These are phyloP conservation scores for Harringtonia aguacate DNA, from an alignment of 2,329 filamentous ascomycete species.

Conservation along the genomic window DNA sequence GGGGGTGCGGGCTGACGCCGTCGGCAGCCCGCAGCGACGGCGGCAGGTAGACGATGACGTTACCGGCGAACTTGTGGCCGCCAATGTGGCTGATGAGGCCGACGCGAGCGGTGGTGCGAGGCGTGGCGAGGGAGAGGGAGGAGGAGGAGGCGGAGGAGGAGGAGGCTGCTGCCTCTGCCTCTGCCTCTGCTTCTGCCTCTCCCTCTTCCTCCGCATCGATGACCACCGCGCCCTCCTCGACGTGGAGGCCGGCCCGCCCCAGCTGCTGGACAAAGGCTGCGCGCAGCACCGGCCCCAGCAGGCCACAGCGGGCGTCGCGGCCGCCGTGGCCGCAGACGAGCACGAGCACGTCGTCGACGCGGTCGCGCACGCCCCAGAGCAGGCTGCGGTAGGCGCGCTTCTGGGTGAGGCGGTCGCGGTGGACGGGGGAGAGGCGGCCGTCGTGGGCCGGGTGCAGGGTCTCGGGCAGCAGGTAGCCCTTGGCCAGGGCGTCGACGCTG, in stretches of 20 bases:
- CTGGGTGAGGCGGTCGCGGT: constrained; percentile 38
- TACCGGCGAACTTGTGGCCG: constrained; percentile 78
- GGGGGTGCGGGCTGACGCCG: constrained; percentile 38
- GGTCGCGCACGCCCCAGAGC: constrained; percentile 45
- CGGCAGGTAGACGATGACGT: constrained; percentile 72
- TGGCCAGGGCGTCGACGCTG: constrained; percentile 45
- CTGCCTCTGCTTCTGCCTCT: not conserved
- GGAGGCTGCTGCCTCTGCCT: not conserved
- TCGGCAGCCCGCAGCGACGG: constrained; percentile 31
- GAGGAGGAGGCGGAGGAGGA: not conserved
- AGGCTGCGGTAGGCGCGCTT: constrained; percentile 40
- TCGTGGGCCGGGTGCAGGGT: constrained; percentile 52
- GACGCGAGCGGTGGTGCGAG: constrained; percentile 48
- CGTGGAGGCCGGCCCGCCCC: constrained; percentile 32
- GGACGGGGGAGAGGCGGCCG: constrained; percentile 40
- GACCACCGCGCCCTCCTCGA: constrained; percentile 35
- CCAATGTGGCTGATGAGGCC: constrained; percentile 71
- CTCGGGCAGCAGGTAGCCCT: constrained; percentile 54
- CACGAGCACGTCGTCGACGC: constrained; percentile 57
- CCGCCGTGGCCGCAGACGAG: constrained; percentile 82
- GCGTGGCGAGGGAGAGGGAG: not conserved
- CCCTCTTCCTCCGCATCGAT: constrained; percentile 18
- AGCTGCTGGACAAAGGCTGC: constrained; percentile 58
- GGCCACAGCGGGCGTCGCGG: constrained; percentile 72
- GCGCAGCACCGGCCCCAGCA: constrained; percentile 63